Conservation (phyloP, 208 protist genomes). For the Leishmania lainsoni region DNA sequence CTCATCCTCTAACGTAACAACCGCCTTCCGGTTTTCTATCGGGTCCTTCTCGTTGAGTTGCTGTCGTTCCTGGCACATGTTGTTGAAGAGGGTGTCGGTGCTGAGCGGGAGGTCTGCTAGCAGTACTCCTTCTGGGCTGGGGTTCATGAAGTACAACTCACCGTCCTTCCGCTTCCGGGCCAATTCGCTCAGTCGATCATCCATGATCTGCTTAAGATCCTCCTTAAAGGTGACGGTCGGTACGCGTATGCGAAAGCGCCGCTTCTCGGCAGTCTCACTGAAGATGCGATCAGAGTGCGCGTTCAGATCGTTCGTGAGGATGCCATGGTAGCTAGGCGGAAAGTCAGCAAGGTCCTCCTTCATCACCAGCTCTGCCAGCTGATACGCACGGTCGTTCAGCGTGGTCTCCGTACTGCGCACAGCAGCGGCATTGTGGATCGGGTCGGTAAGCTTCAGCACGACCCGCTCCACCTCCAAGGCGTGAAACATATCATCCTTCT, state of each 20-base stretch:
- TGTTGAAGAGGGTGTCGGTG: conserved; percentile 51
- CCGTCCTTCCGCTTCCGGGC: conserved; percentile 65
- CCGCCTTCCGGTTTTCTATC: conserved; percentile 55
- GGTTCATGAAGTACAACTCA: conserved; percentile 80
- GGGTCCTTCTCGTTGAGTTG: conserved; percentile 47
- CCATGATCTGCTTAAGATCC: conserved; percentile 60
- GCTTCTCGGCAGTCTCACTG: conserved; percentile 50
- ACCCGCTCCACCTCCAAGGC: conserved; percentile 62
- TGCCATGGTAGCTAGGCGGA: conserved; percentile 53
- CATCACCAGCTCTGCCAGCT: conserved; percentile 61
- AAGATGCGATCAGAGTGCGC: conserved; percentile 71
- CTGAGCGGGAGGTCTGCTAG: conserved; percentile 39
- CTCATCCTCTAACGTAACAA: conserved; percentile 49
- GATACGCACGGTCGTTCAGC: conserved; percentile 71
- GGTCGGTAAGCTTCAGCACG: conserved; percentile 43
- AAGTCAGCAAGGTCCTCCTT: conserved; percentile 63
- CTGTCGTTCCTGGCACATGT: conserved; percentile 50
- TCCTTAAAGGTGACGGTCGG: conserved; percentile 43
- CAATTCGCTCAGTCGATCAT: conserved; percentile 59
- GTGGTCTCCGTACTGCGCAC: conserved; percentile 49
- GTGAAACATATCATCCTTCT: conserved; percentile 55
- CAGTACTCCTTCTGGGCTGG: conserved; percentile 41
- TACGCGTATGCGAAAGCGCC: conserved; percentile 42
- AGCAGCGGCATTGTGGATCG: conserved; percentile 34
- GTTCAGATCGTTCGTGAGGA: conserved; percentile 49